These are phyloP conservation scores for Ilex aquifolium DNA, from an alignment of 257 asterid species.

Conservation along the genomic window DNA sequence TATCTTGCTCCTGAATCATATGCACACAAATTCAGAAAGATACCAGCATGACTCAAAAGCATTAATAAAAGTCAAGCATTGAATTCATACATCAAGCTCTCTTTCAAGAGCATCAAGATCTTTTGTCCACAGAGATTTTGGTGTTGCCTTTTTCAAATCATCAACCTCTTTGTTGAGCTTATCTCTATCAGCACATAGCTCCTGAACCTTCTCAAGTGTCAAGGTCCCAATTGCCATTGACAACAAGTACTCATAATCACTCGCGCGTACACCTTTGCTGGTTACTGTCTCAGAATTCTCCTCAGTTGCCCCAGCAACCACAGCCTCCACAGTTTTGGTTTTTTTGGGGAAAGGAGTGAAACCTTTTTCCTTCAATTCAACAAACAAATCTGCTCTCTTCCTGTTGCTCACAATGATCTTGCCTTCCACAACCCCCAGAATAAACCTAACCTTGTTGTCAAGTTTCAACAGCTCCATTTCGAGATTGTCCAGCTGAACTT, in stretches of 20 bases:
- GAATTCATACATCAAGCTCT: conserved; percentile 55
- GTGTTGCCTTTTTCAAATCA: conserved; percentile 60
- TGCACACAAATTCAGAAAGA: neutral
- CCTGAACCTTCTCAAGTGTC: conserved; percentile 72
- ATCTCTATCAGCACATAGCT: conserved; percentile 66
- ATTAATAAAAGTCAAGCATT: neutral
- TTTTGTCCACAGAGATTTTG: conserved; percentile 57
- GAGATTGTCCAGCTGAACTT: conserved; percentile 56
- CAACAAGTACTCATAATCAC: conserved; percentile 90
- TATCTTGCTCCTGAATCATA: conserved; percentile 50
- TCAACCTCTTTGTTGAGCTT: conserved; percentile 53
- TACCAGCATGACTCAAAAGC: neutral
- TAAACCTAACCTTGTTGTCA: conserved; percentile 79
- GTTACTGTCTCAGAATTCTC: conserved; percentile 36
- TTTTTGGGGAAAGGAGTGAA: conserved; percentile 83
- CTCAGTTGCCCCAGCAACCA: conserved; percentile 58
- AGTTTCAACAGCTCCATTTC: conserved; percentile 68
- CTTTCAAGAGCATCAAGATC: conserved; percentile 76
- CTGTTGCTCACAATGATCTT: conserved; percentile 81
- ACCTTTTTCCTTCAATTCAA: conserved; percentile 79
- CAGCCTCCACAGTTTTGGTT: conserved; percentile 42
- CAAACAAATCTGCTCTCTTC: conserved; percentile 67
- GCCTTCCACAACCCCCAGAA: conserved; percentile 75
- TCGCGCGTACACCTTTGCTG: conserved; percentile 43
- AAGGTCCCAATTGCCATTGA: conserved; percentile 77